Evolutionary conservation across 2,329 filamentous ascomycete genomes (phyloP).

Genomic region (Sarocladiaceae sp.): DNA sequence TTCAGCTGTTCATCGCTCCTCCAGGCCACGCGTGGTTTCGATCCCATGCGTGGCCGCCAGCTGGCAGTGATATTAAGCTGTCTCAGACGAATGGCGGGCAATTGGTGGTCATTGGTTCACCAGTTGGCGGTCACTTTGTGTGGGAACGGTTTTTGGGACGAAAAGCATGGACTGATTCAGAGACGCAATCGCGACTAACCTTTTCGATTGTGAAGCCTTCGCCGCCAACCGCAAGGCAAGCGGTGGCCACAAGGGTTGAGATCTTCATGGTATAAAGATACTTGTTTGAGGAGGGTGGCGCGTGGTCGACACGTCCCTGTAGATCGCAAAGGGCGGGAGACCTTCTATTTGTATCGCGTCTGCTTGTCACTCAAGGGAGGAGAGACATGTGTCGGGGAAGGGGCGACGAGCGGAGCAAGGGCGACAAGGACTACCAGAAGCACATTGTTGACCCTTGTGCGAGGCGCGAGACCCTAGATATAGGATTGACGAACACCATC

Average conservation of each 20-base stretch:
- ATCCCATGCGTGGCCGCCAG: no score
- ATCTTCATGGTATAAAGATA: slow-evolving; percentile 26
- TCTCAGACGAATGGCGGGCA: slow-evolving; percentile 2
- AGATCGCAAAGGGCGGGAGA: background rate
- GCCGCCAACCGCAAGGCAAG: slow-evolving; percentile 23
- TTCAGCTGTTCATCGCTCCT: no score
- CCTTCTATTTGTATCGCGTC: background rate
- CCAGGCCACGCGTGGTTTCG: no score
- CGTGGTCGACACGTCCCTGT: background rate
- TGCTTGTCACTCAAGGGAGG: background rate
- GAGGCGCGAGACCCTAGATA: background rate
- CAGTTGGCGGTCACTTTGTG: background rate
- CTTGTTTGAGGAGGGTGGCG: background rate
- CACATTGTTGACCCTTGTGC: background rate
- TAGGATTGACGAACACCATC: background rate
- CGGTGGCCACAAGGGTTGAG: slow-evolving; percentile 22
- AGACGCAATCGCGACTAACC: slow-evolving; percentile 11
- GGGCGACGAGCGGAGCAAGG: slow-evolving; percentile 4
- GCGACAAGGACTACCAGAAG: slow-evolving; percentile 1
- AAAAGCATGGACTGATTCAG: background rate
- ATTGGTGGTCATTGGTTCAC: background rate
- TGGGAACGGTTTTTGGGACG: background rate
- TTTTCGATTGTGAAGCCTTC: slow-evolving; percentile 18
- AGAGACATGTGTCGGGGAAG: slow-evolving; percentile 2
- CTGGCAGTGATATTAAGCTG: background rate